Base-by-base conservation (phyloP, 163 green algal genomes). In the Botryococcus braunii region DNA sequence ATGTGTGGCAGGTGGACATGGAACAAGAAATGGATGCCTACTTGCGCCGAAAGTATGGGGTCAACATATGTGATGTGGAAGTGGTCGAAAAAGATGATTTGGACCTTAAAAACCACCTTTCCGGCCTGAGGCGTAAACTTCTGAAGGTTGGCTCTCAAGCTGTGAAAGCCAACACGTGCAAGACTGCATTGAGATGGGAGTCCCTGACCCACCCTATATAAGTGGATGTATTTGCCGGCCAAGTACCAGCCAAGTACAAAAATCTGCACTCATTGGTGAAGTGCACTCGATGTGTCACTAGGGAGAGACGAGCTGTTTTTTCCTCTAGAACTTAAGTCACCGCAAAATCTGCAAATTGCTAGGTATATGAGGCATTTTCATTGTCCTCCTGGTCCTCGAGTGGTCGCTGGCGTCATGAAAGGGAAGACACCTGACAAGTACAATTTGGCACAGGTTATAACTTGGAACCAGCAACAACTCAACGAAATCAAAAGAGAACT, bases 31-130 rank as follows among this genome's bases (percentile, higher is more conserved):
- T 97, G 35, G 94, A 99, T 63, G 75, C 66, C 32, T 95, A 83
- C 73, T 78, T 99, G 68, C 78, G 89, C 0, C 85, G 89, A 41
- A 84, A 84, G 65, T 93, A 87, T 70, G 86, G 91, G 70, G 82
- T 78, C 5, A 41, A 66, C 3, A 76, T 98, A 8, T 63, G 69
- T 29, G 79, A 85, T 36, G 79, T 94, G 50, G 82, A 90, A 68
- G 47, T 85, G 5, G 87, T 96, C 62, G 55, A 84, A 25, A 79
- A 81, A 37, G 91, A 98, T 74, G 93, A 98, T 76, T 81, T 97
- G 41, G 90, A 97, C 71, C 77, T 98, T 84, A 96, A 96, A 60
- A 99, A 99, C 77, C 93, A 99, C 82, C 82, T 99, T 52, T 90
- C 84, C 1, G 93, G 93, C 2, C 71, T 96, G 3, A 77, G 92